These are phyloP conservation scores for Malassezia caprae DNA, from an alignment of 1,284 basidiomycete species.

Conservation along the genomic window DNA sequence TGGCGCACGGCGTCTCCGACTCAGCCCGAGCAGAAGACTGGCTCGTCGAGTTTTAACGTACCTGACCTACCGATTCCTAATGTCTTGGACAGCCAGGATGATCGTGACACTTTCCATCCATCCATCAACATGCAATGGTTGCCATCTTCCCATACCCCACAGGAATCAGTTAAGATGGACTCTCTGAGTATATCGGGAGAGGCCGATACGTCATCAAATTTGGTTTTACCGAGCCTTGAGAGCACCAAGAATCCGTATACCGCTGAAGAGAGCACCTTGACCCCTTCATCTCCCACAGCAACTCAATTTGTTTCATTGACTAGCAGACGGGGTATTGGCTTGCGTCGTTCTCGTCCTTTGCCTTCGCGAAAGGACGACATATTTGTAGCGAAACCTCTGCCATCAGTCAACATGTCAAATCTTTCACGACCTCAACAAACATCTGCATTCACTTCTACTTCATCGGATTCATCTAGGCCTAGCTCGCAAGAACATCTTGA, in stretches of 20 bases:
- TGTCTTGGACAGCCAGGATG: constrained; percentile 3
- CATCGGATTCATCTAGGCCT: not conserved
- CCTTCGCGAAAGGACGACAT: not conserved
- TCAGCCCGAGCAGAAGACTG: not conserved
- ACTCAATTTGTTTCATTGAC: not conserved
- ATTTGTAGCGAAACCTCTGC: not conserved
- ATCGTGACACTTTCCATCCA: not conserved
- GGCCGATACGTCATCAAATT: not conserved
- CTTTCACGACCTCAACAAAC: not conserved
- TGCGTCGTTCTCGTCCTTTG: not conserved
- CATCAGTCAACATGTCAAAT: not conserved
- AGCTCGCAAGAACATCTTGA: constrained; percentile 3
- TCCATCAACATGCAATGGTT: not conserved
- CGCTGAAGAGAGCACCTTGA: not conserved
- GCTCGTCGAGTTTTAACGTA: not conserved
- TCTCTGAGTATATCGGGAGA: not conserved
- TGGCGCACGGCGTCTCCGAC: not conserved
- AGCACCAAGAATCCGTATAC: not conserved
- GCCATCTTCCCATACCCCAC: not conserved
- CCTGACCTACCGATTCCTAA: constrained; percentile 10
- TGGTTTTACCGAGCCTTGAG: not conserved
- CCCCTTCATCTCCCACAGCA: not conserved
- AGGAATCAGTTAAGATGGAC: not conserved
- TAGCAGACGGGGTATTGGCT: not conserved
- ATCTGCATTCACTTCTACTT: not conserved